A percentile compares a stretch with the other conserved stretches of the same genome.
phyloP scores from a whole-genome alignment of 371 early-diverging fungal species.

The Rhizomucor pusillus region DNA sequence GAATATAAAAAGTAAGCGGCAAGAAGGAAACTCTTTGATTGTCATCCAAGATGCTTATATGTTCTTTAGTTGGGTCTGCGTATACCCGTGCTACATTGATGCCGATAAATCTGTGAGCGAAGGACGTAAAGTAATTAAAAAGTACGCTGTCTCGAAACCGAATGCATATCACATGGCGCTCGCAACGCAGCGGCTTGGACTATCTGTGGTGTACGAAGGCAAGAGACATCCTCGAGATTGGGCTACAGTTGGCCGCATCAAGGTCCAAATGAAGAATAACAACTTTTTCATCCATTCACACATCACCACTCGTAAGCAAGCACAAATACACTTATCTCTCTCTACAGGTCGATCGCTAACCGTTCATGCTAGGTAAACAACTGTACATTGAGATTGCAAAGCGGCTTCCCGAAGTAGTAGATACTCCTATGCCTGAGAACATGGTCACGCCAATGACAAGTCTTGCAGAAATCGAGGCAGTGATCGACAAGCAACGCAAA shows the following conservation, averaged over 20 bases:
- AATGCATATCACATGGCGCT: conserved; percentile 67
- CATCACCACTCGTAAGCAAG: conserved; percentile 22
- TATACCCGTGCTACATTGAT: conserved; percentile 72
- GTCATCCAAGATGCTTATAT: background rate
- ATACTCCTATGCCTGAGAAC: conserved; percentile 32
- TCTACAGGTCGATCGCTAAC: too few species aligned
- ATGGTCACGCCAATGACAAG: conserved; percentile 36
- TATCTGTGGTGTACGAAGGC: conserved; percentile 60
- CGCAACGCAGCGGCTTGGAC: conserved; percentile 54
- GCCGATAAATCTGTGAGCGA: conserved; percentile 44
- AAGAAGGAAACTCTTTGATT: background rate
- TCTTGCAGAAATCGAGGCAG: conserved; percentile 37
- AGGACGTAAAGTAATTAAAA: conserved; percentile 53
- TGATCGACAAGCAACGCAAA: conserved; percentile 43
- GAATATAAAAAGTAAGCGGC: conserved; percentile 40
- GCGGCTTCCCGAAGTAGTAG: conserved; percentile 33
- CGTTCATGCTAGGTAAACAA: conserved; percentile 22
- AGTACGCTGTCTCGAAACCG: conserved; percentile 52
- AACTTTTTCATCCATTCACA: conserved; percentile 28
- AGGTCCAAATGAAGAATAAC: conserved; percentile 44
- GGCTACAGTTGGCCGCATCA: conserved; percentile 60
- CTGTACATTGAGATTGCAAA: conserved; percentile 35
- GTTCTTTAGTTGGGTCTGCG: conserved; percentile 54
- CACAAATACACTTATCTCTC: background rate
- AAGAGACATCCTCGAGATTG: conserved; percentile 61